A percentile compares a stretch with the other conserved stretches of the same genome.
These are phyloP conservation scores for Thermothielavioides terrestris DNA, from an alignment of 495 filamentous ascomycete genomes.

Conservation along the genomic window DNA sequence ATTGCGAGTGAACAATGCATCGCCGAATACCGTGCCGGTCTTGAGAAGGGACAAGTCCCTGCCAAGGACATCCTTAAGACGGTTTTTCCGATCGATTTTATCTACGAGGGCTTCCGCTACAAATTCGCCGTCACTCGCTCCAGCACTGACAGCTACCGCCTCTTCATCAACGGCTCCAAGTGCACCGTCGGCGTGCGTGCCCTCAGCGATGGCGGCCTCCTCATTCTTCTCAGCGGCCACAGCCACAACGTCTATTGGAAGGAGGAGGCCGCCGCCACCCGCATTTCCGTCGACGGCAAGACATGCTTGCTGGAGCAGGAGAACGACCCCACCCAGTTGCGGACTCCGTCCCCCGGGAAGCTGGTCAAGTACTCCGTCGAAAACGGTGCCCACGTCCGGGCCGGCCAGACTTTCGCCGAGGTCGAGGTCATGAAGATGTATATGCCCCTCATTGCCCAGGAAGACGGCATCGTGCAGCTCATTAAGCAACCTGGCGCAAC, in stretches of 20 bases:
- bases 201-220: slow-evolving; percentile 87
- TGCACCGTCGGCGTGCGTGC: slow-evolving; percentile 89
- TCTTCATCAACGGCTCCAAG: slow-evolving; percentile 99
- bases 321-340: slow-evolving; percentile 96
- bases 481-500: slow-evolving; percentile 98
- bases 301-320: slow-evolving; percentile 97
- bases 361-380: slow-evolving; percentile 97
- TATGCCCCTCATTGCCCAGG: slow-evolving; percentile 95
- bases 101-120: slow-evolving; percentile 92
- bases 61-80: slow-evolving; percentile 95
- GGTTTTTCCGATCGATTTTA: slow-evolving; percentile 96
- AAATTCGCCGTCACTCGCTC: slow-evolving; percentile 97
- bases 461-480: slow-evolving; percentile 93
- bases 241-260: slow-evolving; percentile 99
- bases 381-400: slow-evolving; percentile 88
- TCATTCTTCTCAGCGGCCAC: slow-evolving; percentile 79
- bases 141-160: slow-evolving; percentile 86
- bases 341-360: slow-evolving; percentile 92
- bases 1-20: slow-evolving; percentile 82
- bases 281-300: slow-evolving; percentile 94
- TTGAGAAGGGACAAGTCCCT: slow-evolving; percentile 97
- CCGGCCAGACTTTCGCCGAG: slow-evolving; percentile 90
- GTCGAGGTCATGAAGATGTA: slow-evolving; percentile 99
- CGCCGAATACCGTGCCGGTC: slow-evolving; percentile 71
- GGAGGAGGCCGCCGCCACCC: slow-evolving; percentile 91